Evolutionary conservation across 2,329 filamentous ascomycete species (phyloP), one percentile per base, ranked within the genome.

Genomic region (Aspergillus proliferans): DNA sequence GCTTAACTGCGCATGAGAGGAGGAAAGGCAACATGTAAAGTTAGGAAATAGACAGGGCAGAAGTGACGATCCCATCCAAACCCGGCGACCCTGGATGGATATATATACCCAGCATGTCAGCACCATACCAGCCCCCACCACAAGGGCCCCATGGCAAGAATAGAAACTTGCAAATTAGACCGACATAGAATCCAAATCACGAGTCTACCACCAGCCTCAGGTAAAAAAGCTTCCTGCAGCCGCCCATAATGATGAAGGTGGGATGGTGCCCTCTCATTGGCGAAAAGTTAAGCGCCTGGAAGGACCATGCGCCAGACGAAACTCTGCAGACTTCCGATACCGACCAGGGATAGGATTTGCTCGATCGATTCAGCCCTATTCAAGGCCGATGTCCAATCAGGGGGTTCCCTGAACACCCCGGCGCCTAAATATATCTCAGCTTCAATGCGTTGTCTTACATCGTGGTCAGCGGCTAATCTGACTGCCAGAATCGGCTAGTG

Each of bases 131-230:
- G 38, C 7, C 18, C 38, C 18, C 38, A 19, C 38, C 18, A 8
- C 9, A 15, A 12, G 19, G 38, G 18, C 38, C 18, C 15, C 15
- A 10, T 6, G 18, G 3, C 12, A 40, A 40, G n/a, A 40, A 40
- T 40, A 40, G 38, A 40, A 40, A 40, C 19, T n/a, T n/a, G 34
- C 14, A 36, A 40, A 19, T 3, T 21, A 40, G 18, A 21, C 18
- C 7, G 12, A 19, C 19, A 4, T 7, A 21, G 19, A 7, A 8
- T 19, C 3, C 15, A 18, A 40, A 5, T 15, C 18, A 40, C 21
- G 24, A 44, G 55, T 53, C 58, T 61, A 62, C 57, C 55, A 62
- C 58, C 62, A 62, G 53, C 47, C 42, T 50, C 49, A 56, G 55
- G 46, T 58, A 54, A 49, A 57, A 58, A 12, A 22, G 51, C 49